These are phyloP conservation scores for Helicostylum pulchrum DNA, from an alignment of 192 early-diverging fungal genomes.

Conservation along the genomic window DNA sequence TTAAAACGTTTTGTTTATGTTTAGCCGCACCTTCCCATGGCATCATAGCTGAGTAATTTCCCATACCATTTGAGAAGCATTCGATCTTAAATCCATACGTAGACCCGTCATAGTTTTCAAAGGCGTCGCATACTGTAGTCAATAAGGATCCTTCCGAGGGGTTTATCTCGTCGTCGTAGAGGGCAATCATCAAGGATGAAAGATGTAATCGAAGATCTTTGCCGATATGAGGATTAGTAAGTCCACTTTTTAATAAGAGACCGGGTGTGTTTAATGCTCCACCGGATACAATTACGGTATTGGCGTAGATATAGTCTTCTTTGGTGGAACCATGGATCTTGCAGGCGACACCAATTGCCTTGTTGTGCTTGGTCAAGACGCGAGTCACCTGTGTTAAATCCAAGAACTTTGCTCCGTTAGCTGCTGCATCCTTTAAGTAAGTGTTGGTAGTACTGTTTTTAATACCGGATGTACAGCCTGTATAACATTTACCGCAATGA, in stretches of 20 bases:
- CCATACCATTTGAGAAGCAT: constrained; percentile 52
- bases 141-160: constrained; percentile 57
- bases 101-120: constrained; percentile 55
- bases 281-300: constrained; percentile 54
- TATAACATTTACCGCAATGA: constrained; percentile 62
- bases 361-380: constrained; percentile 50
- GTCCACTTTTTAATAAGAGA: constrained; percentile 58
- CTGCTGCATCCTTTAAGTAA: constrained; percentile 64
- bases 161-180: constrained; percentile 45
- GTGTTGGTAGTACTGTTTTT: constrained; percentile 67
- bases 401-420: constrained; percentile 58
- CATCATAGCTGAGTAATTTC: constrained; percentile 31
- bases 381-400: constrained; percentile 56
- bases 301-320: constrained; percentile 42
- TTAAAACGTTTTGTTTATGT: constrained; percentile 51
- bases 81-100: constrained; percentile 68
- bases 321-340: constrained; percentile 23
- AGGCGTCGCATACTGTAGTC: constrained; percentile 57
- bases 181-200: constrained; percentile 55
- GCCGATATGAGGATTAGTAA: constrained; percentile 70
- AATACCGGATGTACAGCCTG: constrained; percentile 63
- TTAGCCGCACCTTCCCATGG: constrained; percentile 49
- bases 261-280: constrained; percentile 66
- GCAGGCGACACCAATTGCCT: constrained; percentile 53
- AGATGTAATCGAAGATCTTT: constrained; percentile 64